Evolutionary conservation across 495 filamentous ascomycete genomes (phyloP).

Genomic region (Penicillium robsamsonii): DNA sequence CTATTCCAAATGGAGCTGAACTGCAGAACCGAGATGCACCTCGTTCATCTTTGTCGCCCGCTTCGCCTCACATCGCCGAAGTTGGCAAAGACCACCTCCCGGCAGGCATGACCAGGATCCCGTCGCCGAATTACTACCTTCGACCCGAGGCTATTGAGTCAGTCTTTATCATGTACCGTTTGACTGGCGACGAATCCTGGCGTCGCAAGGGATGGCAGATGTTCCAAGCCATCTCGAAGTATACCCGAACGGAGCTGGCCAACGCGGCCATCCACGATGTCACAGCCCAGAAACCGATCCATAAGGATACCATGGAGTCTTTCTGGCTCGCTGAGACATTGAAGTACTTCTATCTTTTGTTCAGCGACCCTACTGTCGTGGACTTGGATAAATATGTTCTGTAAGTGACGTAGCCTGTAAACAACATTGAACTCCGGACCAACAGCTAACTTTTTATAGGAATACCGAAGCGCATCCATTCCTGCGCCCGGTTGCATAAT

Average conservation of each 20-base stretch:
- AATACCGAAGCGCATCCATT: slow-evolving; percentile 59
- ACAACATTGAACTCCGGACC: background rate
- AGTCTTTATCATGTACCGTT: slow-evolving; percentile 92
- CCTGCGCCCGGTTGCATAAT: slow-evolving; percentile 40
- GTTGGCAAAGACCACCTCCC: slow-evolving; percentile 58
- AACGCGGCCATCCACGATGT: slow-evolving; percentile 77
- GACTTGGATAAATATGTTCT: slow-evolving; percentile 84
- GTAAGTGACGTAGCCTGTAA: slow-evolving; percentile 38
- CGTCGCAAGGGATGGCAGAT: slow-evolving; percentile 87
- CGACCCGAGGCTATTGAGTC: slow-evolving; percentile 94
- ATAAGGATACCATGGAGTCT: slow-evolving; percentile 49
- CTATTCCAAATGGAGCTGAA: background rate
- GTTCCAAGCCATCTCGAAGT: slow-evolving; percentile 70
- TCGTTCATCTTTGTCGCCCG: slow-evolving; percentile 14
- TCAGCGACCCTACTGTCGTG: slow-evolving; percentile 67
- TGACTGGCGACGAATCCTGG: slow-evolving; percentile 78
- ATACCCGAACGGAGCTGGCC: slow-evolving; percentile 64
- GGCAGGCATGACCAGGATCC: slow-evolving; percentile 62
- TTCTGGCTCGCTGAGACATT: slow-evolving; percentile 76
- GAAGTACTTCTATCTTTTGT: slow-evolving; percentile 79
- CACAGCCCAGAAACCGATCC: slow-evolving; percentile 45
- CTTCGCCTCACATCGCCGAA: slow-evolving; percentile 15
- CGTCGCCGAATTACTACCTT: slow-evolving; percentile 67
- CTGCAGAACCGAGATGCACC: slow-evolving; percentile 23
- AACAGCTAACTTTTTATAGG: slow-evolving; percentile 29